Base-by-base conservation (phyloP, 495 filamentous ascomycete genomes). In the Penicillium bialowiezense region DNA sequence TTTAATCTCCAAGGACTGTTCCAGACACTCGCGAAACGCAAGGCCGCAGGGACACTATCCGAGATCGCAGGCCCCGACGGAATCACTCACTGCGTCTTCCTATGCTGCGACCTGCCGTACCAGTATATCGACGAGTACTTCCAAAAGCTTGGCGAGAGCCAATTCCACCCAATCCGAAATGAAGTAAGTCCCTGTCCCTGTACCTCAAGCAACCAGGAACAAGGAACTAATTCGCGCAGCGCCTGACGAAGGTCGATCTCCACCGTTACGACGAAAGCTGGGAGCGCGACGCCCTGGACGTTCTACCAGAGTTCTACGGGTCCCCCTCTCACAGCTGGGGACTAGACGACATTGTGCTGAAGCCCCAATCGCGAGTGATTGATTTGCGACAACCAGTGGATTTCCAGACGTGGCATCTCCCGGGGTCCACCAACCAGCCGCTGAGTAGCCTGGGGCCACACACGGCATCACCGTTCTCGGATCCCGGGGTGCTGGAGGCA, bases 71-170 rank as follows among this genome's bases (percentile, higher is more conserved):
- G 73, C 1, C 60, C 63, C 0, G 67, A 70, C 14, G 76, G 74
- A 1, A 64, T 73, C 41, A 71, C 74, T n/a, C 69, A 76, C 41
- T 80, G 75, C 44, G 81, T 84, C 4, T 85, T 85, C 58, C 58
- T 81, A 10, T 82, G 78, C 62, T 80, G 78, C 29, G 82, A 85
- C 53, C 60, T 85, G 18, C 82, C 82, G 9, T 84, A 85, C 48
- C 81, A 85, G 59, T 84, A 85, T 44, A 72, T 85, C 32, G 64
- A 69, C 17, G 73, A 77, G 54, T 85, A 85, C 50, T 84, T 82
- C 48, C 58, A 76, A 35, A 82, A 80, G 52, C 59, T 84, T 12
- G 70, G 65, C 7, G 44, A 65, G 0, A 67, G 69, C 9, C 59
- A 77, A 46, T 84, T 85, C 52, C 79, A 72, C 15, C 64, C 72